Evolutionary conservation across 441 rosid species (phyloP), one percentile per base, ranked within the genome.

Genomic region (Kokia cookei): DNA sequence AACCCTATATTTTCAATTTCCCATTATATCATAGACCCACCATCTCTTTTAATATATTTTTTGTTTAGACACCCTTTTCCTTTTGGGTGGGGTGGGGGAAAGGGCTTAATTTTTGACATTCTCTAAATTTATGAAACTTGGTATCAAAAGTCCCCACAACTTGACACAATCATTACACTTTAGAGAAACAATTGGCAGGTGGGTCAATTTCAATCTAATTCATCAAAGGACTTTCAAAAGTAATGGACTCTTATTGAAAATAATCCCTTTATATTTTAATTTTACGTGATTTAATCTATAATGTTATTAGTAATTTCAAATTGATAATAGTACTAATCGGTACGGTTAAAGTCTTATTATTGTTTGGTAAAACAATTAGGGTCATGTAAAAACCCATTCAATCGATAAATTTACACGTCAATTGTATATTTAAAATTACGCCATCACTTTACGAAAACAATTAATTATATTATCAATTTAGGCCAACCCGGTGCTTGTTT

Each of bases 201-300:
- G 73, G 63, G 80, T 71, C 82, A 73, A 73, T 53, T 42, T 43
- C 58, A 65, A 22, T 69, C 37, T 70, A 53, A 78, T 73, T 78
- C 65, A 75, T 78, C 14, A 2, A 69, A 63, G 70, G 77, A 77
- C 67, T 66, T 45, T 55, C 3, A 71, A 64, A 67, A n/a, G 59
- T 35, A 48, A 57, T 26, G 66, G 59, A 66, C 66, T 50, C 45
- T 0, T 19, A 54, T 43, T 13, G 26, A 9, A 42, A 19, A 50
- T 19, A 5, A 4, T 32, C 37, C 37, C 37, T 32, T 6, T 32
- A 32, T 32, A 32, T 32, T 5, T 32, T 32, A 32, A 32, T 32
- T 32, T 5, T 32, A 32, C 6, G 4, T 5, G 1, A 32, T 5
- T 32, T 32, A 0, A 32, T 32, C 6, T 32, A 32, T 32, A 32